phyloP scores from a whole-genome alignment of 2,329 filamentous ascomycete species.

The Pseudogymnoascus sp. region DNA sequence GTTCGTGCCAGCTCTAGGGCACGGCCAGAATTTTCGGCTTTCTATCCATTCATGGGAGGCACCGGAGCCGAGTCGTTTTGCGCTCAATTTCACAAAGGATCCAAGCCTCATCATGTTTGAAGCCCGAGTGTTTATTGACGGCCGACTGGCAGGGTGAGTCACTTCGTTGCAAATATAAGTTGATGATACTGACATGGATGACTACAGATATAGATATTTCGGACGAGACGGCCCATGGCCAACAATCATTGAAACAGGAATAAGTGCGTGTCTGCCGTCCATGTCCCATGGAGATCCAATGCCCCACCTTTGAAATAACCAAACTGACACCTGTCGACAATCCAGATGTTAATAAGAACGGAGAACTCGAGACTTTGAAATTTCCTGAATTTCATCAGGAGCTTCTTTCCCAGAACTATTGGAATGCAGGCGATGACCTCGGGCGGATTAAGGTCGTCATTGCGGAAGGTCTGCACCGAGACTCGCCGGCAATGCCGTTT shows the following conservation, averaged over 20 bases:
- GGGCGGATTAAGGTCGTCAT: constrained; percentile 72
- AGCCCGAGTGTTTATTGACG: constrained; percentile 61
- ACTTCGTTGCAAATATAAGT: constrained; percentile 21
- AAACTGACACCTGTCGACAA: neutral
- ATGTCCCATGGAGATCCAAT: neutral
- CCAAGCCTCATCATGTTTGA: constrained; percentile 53
- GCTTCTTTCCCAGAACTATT: constrained; percentile 59
- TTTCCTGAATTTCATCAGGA: constrained; percentile 68
- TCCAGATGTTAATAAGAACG: constrained; percentile 29
- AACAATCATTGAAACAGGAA: constrained; percentile 33
- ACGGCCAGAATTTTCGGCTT: constrained; percentile 55
- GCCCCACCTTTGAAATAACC: neutral
- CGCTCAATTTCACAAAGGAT: constrained; percentile 47
- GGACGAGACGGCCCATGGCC: constrained; percentile 43
- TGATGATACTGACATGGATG: constrained; percentile 24
- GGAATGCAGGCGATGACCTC: constrained; percentile 61
- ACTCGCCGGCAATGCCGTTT: constrained; percentile 44
- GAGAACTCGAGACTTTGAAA: constrained; percentile 51
- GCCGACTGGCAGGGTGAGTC: constrained; percentile 51
- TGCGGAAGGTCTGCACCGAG: constrained; percentile 60
- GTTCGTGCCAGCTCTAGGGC: constrained; percentile 58
- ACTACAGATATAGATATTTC: constrained; percentile 47
- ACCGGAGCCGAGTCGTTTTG: constrained; percentile 50
- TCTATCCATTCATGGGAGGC: constrained; percentile 68
- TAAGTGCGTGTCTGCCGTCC: constrained; percentile 33